Conservation (phyloP, 352 stramenopile genomes). For the Pythium pyrilobum region DNA sequence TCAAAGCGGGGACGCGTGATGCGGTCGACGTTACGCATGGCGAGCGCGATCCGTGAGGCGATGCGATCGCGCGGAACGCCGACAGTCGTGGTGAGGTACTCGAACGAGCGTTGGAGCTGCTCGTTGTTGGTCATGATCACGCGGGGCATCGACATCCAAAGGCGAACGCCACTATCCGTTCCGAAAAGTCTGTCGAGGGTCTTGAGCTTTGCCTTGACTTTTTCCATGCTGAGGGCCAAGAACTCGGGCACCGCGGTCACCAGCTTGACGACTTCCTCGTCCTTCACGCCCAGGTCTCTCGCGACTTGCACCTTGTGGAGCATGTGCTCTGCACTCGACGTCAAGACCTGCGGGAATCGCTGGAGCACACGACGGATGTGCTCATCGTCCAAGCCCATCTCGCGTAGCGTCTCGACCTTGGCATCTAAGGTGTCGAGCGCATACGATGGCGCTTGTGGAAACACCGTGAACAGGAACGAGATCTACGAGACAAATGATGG, state of each 20-base stretch:
- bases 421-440: slow-evolving; percentile 37
- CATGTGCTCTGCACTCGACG: slow-evolving; percentile 29
- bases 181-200: slow-evolving; percentile 41
- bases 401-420: slow-evolving; percentile 34
- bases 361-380: slow-evolving; percentile 40
- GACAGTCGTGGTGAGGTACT: slow-evolving; percentile 29
- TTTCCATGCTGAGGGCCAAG: slow-evolving; percentile 26
- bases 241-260: slow-evolving; percentile 34
- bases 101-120: slow-evolving; percentile 31
- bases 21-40: slow-evolving; percentile 38
- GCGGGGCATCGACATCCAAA: slow-evolving; percentile 26
- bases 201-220: slow-evolving; percentile 38
- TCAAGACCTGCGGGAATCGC: slow-evolving; percentile 36
- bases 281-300: slow-evolving; percentile 23
- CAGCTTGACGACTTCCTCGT: slow-evolving; percentile 27
- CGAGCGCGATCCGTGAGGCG: slow-evolving; percentile 18
- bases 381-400: slow-evolving; percentile 25
- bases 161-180: slow-evolving; percentile 5
- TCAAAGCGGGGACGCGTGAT: slow-evolving; percentile 41
- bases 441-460: slow-evolving; percentile 31
- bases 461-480: slow-evolving; percentile 46
- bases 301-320: slow-evolving; percentile 27
- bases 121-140: slow-evolving; percentile 51
- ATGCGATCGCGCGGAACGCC: slow-evolving; percentile 31
- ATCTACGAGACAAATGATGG: slow-evolving; percentile 21